phyloP scores from a whole-genome alignment of 2,329 filamentous ascomycete species.

The Beauveria australis region DNA sequence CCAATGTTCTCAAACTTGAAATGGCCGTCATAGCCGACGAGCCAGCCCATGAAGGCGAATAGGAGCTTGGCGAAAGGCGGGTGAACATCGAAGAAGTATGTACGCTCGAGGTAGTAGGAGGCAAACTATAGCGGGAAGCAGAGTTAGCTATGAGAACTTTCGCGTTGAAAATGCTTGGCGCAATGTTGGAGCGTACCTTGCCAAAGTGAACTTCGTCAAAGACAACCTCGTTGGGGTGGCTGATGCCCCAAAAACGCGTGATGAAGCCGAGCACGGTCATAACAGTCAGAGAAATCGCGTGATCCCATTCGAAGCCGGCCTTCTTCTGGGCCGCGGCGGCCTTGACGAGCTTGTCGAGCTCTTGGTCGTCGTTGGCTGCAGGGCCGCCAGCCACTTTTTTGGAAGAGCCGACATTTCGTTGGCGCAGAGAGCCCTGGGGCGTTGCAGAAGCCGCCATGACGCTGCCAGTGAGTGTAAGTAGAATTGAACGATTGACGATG shows the following conservation, averaged over 20 bases:
- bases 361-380: conserved; percentile 27
- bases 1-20: conserved; percentile 99
- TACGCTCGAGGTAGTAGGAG: conserved; percentile 83
- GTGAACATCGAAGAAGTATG: conserved; percentile 99
- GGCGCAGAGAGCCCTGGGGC: conserved; percentile 51
- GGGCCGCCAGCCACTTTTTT: conserved; percentile 37
- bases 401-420: conserved; percentile 43
- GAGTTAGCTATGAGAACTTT: background rate
- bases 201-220: conserved; percentile 99
- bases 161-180: background rate
- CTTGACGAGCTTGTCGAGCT: conserved; percentile 42
- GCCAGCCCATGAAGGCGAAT: conserved; percentile 94
- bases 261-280: conserved; percentile 80
- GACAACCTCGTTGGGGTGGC: conserved; percentile 90
- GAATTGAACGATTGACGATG: background rate
- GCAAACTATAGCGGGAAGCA: conserved; percentile 46
- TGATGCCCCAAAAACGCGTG: conserved; percentile 94
- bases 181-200: conserved; percentile 59
- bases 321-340: conserved; percentile 25
- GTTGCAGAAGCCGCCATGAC: conserved; percentile 41
- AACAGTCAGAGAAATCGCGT: conserved; percentile 67
- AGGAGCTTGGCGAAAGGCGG: conserved; percentile 97
- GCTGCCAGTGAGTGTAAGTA: conserved; percentile 12
- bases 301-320: conserved; percentile 64
- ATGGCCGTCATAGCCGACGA: conserved; percentile 92